These are phyloP conservation scores for Rhexocercosporidium sp. DNA, from an alignment of 2,329 filamentous ascomycete species.

Conservation along the genomic window DNA sequence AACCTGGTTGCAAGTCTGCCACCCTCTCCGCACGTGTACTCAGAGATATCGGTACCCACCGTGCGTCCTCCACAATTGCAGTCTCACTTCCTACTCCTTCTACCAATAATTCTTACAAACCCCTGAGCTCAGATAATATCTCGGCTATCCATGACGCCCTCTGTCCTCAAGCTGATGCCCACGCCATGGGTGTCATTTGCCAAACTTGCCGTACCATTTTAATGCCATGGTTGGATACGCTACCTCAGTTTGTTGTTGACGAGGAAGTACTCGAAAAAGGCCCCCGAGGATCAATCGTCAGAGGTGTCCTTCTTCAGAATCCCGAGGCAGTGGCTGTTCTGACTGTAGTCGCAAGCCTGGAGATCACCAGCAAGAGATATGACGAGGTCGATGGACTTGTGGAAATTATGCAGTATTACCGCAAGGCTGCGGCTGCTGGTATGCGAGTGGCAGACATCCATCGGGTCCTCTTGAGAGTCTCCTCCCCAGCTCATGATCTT, in stretches of 20 bases:
- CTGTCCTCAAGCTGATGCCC: neutral
- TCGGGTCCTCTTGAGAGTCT: neutral
- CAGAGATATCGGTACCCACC: neutral
- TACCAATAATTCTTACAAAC: neutral
- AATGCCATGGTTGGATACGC: conserved; percentile 8
- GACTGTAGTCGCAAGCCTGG: neutral
- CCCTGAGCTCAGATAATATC: neutral
- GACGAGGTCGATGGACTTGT: neutral
- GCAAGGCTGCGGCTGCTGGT: conserved; percentile 3
- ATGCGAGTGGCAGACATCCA: neutral
- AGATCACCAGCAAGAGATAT: neutral
- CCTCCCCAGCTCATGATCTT: neutral
- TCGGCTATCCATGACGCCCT: neutral
- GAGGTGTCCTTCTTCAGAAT: neutral
- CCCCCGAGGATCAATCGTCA: neutral
- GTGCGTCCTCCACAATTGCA: too few relatives aligned
- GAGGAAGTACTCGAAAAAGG: neutral
- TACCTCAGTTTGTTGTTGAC: neutral
- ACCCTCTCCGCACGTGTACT: neutral
- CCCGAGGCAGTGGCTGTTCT: conserved; percentile 5
- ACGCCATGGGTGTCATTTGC: neutral
- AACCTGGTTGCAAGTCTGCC: neutral
- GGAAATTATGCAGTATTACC: neutral
- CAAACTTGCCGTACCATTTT: neutral
- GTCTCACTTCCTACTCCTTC: neutral